Conservation (phyloP, 2,329 filamentous ascomycete genomes). For the Hypoxylon sp. region DNA sequence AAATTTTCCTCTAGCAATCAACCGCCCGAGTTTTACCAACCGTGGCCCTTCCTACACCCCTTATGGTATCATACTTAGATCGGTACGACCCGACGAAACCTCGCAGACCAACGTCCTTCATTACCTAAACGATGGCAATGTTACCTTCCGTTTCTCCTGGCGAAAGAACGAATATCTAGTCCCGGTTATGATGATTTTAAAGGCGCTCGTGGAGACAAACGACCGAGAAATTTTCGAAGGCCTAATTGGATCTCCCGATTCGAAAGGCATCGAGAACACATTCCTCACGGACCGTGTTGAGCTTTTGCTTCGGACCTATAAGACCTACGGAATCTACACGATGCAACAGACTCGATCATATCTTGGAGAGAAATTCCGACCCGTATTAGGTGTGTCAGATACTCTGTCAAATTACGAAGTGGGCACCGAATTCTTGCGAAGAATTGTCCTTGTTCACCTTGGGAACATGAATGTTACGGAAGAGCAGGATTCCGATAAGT, state of each 20-base stretch:
- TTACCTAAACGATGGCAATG: conserved; percentile 94
- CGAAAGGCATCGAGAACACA: conserved; percentile 85
- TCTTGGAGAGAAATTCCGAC: conserved; percentile 90
- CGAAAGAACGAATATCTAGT: conserved; percentile 97
- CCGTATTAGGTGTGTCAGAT: conserved; percentile 86
- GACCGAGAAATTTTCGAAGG: conserved; percentile 96
- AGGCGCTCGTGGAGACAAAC: conserved; percentile 95
- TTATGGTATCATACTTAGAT: conserved; percentile 91
- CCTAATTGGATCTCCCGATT: conserved; percentile 83
- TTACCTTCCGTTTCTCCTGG: conserved; percentile 98
- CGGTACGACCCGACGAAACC: conserved; percentile 95
- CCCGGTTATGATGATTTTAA: conserved; percentile 95
- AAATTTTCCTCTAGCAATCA: conserved; percentile 96
- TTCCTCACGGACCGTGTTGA: conserved; percentile 97
- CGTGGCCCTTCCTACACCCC: conserved; percentile 90
- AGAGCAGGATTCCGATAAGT: conserved; percentile 90
- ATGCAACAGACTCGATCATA: conserved; percentile 86
- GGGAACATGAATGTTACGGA: conserved; percentile 88
- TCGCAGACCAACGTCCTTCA: conserved; percentile 98
- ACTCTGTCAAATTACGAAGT: conserved; percentile 90
- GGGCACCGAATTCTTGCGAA: conserved; percentile 90
- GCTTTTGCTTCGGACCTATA: conserved; percentile 92
- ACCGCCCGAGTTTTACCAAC: conserved; percentile 89
- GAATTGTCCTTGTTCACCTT: conserved; percentile 91
- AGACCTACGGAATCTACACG: conserved; percentile 87